These are phyloP conservation scores for Abrus pulchellus DNA, from an alignment of 306 rosid genomes.

Conservation along the genomic window DNA sequence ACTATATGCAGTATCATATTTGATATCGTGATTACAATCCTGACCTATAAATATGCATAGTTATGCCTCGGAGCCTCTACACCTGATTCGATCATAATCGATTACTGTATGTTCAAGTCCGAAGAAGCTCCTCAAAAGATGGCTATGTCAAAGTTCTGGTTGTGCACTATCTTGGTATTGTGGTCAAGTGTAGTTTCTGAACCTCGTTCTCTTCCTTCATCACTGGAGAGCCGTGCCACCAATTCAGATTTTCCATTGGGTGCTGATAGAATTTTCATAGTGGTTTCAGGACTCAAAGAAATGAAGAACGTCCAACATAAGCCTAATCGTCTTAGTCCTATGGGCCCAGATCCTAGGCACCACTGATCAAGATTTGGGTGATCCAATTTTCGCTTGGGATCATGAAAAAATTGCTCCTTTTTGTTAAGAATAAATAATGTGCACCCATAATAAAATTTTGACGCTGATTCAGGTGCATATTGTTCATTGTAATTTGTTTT, in stretches of 20 bases:
- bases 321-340: constrained; percentile 33
- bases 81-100: neutral
- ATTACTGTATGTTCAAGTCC: neutral
- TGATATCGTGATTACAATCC: neutral
- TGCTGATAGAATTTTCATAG: neutral
- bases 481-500: neutral
- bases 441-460: neutral
- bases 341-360: constrained; percentile 46
- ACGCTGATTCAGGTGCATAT: neutral
- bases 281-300: constrained; percentile 33
- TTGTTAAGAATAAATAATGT: neutral
- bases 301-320: neutral
- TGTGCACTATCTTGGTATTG: constrained; percentile 37
- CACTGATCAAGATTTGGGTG: constrained; percentile 24
- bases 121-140: neutral
- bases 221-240: neutral
- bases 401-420: neutral
- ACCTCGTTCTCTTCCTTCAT: constrained; percentile 33
- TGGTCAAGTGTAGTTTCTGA: constrained; percentile 1
- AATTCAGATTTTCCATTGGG: constrained; percentile 21
- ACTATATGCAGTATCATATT: neutral
- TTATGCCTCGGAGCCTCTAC: neutral
- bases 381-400: neutral
- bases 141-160: constrained; percentile 32
- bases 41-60: constrained; percentile 33